Base-by-base conservation (phyloP, 768 basidiomycete genomes). In the Glaciozyma martinii region DNA sequence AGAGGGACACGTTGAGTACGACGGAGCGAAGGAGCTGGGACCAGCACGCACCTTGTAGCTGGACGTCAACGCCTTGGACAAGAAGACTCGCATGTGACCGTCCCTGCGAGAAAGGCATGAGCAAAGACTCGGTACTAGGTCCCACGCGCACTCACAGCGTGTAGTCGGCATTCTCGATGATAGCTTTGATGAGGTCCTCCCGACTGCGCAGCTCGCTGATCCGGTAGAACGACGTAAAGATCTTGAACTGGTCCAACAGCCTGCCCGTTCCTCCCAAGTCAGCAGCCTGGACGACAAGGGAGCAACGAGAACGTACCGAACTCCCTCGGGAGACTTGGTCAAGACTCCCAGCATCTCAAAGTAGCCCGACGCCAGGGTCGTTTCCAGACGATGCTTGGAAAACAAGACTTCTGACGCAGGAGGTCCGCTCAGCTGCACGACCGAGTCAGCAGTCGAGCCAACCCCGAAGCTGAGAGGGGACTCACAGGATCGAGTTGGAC, bases 201-300 rank as follows among this genome's bases (percentile, higher is more conserved):
- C 95, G 82, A 76, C 87, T 88, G 30, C 87, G 82, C 43, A 97
- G 81, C 74, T 98, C 95, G 73, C 87, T 90, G 52, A 98, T 78
- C 74, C 92, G 93, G 74, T 98, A 98, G 76, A 98, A 93, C 0
- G 89, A 87, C 1, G 92, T 98, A 76, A 97, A 98, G 32, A 97
- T 82, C 72, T 88, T 89, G 77, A 87, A 87, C 71, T 88, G 88
- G 76, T 95, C 91, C 76, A 99, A 78, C 19, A 98, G 78, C 52
- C 93, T 94, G 46, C 30, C 0, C 6, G 21, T 50, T 42, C 10
- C 8, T n/a, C n/a, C 19, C 10, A 15, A 6, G 5, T 55, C 19
- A 59, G 58, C 27, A 16, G 27, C 16, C 43, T 13, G 33, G 25
- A 18, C 25, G 33, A 3, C 33, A 19, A 25, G 29, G 15, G 18